Percentiles rank a stretch among this genome's conserved stretches.
phyloP scores from a whole-genome alignment of 2,329 filamentous ascomycete species.

The Mollisia scopiformis region DNA sequence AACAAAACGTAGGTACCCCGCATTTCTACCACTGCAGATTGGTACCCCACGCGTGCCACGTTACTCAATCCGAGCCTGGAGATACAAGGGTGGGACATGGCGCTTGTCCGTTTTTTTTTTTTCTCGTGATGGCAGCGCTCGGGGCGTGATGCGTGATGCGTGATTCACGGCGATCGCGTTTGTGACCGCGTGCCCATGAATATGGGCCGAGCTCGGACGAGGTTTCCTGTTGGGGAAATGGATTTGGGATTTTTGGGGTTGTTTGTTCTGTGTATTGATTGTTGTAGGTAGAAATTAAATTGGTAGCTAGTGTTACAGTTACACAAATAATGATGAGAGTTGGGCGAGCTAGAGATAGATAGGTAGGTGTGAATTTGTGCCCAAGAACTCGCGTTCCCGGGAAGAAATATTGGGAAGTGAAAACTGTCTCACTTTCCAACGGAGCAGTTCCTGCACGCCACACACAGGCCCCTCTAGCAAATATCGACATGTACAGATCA shows the following conservation, averaged over 20 bases:
- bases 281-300: neutral
- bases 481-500: neutral
- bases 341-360: neutral
- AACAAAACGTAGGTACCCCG: conserved; percentile 25
- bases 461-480: neutral
- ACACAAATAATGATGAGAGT: neutral
- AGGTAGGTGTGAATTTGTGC: neutral
- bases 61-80: conserved; percentile 13
- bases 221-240: neutral
- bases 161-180: neutral
- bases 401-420: neutral
- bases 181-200: conserved; percentile 1
- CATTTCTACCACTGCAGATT: conserved; percentile 11
- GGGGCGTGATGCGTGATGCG: neutral
- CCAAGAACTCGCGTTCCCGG: neutral
- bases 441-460: neutral
- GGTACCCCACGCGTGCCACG: conserved; percentile 28
- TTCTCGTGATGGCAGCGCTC: neutral
- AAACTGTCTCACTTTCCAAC: neutral
- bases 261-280: neutral
- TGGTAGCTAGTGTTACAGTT: neutral
- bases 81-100: neutral
- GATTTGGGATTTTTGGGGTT: no score
- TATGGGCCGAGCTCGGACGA: conserved; percentile 8
- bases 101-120: neutral